These are phyloP conservation scores for Sonneratia caseolaris DNA, from an alignment of 345 rosid genomes.

Conservation along the genomic window DNA sequence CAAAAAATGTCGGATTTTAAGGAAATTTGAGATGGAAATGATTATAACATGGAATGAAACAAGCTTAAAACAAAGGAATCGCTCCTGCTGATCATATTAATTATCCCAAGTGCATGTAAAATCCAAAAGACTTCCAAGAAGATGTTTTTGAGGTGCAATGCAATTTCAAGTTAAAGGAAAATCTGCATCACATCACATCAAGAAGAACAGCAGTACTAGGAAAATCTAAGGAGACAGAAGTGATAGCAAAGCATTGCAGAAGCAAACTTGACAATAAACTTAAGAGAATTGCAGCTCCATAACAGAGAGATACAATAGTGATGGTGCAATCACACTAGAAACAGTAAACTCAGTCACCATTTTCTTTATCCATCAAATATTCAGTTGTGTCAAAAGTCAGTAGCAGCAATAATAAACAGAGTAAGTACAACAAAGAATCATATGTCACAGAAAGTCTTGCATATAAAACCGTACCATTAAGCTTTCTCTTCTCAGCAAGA, in stretches of 20 bases:
- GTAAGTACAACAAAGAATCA: not conserved
- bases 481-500: conserved; percentile 72
- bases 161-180: not conserved
- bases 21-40: not conserved
- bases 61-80: not conserved
- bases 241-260: not conserved
- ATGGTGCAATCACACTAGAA: not conserved
- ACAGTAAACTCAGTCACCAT: not conserved
- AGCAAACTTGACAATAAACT: not conserved
- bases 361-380: not conserved
- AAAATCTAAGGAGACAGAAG: not conserved
- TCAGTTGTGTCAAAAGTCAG: not conserved
- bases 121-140: not conserved
- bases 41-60: not conserved
- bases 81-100: not conserved
- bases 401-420: not conserved
- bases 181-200: not conserved
- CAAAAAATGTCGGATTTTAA: not conserved
- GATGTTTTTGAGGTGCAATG: not conserved
- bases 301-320: not conserved
- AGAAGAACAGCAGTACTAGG: not conserved
- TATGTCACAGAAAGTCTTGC: not conserved
- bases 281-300: no score
- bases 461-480: conserved; percentile 42
- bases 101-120: not conserved